Evolutionary conservation across 148 eudicot species (phyloP), one percentile per base, ranked within the genome.

Genomic region (Rhododendron griersonianum): DNA sequence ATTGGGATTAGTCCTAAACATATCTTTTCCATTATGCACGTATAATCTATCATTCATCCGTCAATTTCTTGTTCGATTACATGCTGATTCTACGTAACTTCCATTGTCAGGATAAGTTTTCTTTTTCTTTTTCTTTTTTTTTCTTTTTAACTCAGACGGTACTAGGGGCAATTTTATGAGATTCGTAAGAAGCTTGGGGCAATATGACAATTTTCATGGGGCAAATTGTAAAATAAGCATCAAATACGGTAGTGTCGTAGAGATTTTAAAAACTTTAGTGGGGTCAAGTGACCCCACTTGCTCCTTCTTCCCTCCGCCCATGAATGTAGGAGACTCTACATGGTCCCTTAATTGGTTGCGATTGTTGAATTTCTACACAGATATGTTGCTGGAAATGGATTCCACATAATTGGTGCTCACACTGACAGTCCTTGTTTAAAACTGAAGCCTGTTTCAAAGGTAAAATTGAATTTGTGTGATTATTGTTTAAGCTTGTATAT

Each of bases 381-480:
- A 85, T 97, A 93, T 91, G 95, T 91, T 85, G 96, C 96, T 90
- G 99, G 98, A 78, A 95, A 97, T 88, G 98, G 99, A 81, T 90
- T 95, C 83, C 91, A 93, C 85, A 90, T 95, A 57, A 88, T 97
- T 82, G 99, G 98, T 87, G 99, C 99, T 87, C 98, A 97, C 87
- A 97, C 99, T 1, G 99, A 97, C 85, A 97, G 99, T 88, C 99
- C 99, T 69, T 97, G 99, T 87, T 87, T 97, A 88, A 97, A 95
- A 88, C 69, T 97, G 87, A 97, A 95, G 93, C 99, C 99, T 7
- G 89, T 91, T 86, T 92, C 99, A 41, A 94, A 97, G 99, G 99
- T 97, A 90, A 83, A 57, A 10, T 78, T 33, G 37, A 28, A 63
- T 69, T 71, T 45, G 11, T 74, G 41, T 80, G 4, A 9, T 80